Percentiles rank a stretch among this genome's conserved stretches.
These are phyloP conservation scores for Exophiala lecanii-corni DNA, from an alignment of 2,329 filamentous ascomycete species.

Conservation along the genomic window DNA sequence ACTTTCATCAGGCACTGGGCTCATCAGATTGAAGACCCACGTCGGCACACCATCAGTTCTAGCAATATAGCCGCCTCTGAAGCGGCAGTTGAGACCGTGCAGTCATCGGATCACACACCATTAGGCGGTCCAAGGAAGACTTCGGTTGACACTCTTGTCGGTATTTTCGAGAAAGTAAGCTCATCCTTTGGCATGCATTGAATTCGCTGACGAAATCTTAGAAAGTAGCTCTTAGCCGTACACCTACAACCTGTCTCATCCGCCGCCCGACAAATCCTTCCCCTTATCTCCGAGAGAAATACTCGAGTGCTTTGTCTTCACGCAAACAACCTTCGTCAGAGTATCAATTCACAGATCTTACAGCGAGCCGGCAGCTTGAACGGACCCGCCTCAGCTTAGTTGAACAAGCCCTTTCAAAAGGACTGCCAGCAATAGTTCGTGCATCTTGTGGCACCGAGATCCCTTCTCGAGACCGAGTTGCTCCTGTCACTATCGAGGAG, in stretches of 20 bases:
- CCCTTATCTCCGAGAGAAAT: constrained; percentile 14
- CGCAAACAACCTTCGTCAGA: constrained; percentile 7
- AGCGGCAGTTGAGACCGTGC: too few relatives aligned
- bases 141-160: constrained; percentile 18
- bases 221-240: constrained; percentile 14
- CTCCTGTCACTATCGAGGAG: too few relatives aligned
- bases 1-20: too few relatives aligned
- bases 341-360: constrained; percentile 7
- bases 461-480: too few relatives aligned
- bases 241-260: constrained; percentile 7
- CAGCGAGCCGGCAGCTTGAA: constrained; percentile 1
- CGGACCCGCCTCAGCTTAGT: constrained; percentile 5
- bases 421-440: too few relatives aligned
- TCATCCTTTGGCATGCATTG: background rate
- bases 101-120: too few relatives aligned
- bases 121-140: constrained; percentile 4
- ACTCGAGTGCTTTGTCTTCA: constrained; percentile 12
- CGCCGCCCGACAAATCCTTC: constrained; percentile 14
- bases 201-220: constrained; percentile 3
- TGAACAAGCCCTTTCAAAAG: constrained; percentile 9
- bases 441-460: too few relatives aligned
- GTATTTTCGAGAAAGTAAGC: constrained; percentile 18
- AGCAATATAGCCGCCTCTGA: too few relatives aligned
- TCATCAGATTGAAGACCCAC: too few relatives aligned
- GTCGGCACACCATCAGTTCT: too few relatives aligned